Evolutionary conservation across 2,329 filamentous ascomycete species (phyloP).

Genomic region (Cercospora sesami): DNA sequence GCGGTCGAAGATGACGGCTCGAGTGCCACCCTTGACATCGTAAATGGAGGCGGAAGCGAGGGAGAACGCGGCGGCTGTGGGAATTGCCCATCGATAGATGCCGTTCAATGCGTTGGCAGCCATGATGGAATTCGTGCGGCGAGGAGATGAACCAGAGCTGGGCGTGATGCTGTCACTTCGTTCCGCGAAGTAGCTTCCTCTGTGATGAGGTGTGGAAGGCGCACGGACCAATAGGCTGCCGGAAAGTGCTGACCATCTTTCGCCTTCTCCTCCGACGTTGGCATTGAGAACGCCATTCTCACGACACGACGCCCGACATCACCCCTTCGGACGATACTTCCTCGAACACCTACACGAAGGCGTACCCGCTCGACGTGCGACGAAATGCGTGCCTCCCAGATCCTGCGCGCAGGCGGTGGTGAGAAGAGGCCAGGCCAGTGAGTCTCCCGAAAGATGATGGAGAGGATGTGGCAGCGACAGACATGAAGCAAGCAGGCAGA

Average conservation of each 20-base stretch:
- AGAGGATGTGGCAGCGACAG: not conserved
- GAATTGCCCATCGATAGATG: slow-evolving; percentile 70
- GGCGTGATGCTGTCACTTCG: not conserved
- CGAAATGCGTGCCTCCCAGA: slow-evolving; percentile 43
- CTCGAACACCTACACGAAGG: slow-evolving; percentile 3
- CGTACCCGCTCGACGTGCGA: slow-evolving; percentile 18
- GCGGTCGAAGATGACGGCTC: slow-evolving; percentile 97
- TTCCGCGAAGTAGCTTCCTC: slow-evolving; percentile 2
- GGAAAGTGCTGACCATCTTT: slow-evolving; percentile 8
- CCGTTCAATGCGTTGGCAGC: slow-evolving; percentile 56
- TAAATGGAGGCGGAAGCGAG: slow-evolving; percentile 80
- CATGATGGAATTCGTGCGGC: slow-evolving; percentile 27
- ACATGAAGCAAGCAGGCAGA: not conserved
- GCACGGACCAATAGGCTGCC: not conserved
- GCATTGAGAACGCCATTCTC: not conserved
- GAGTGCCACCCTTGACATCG: slow-evolving; percentile 91
- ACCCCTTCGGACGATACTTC: not conserved
- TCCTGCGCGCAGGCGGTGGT: slow-evolving; percentile 41
- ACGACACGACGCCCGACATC: not conserved
- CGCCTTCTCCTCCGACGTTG: slow-evolving; percentile 7
- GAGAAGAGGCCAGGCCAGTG: slow-evolving; percentile 46
- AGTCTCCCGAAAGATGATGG: slow-evolving; percentile 28
- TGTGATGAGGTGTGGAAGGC: not conserved
- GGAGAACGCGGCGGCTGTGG: slow-evolving; percentile 66
- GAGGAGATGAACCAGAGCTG: not conserved